Percentiles rank a stretch among this genome's conserved stretches.
Conservation (phyloP, 23 red algal species). For the Gracilaria domingensis region DNA sequence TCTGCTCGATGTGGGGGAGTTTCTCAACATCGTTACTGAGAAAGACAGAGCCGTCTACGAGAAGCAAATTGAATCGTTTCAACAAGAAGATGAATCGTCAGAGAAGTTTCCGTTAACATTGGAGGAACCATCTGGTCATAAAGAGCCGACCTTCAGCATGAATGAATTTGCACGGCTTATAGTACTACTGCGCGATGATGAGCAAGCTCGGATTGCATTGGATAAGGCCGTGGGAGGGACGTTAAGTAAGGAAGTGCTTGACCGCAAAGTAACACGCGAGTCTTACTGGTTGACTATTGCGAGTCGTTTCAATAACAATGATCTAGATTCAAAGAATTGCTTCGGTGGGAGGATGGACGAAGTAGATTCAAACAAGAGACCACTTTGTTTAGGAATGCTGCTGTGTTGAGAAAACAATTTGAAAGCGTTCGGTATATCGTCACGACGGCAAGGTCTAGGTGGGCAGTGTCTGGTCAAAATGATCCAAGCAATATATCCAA, state of each 20-base stretch:
- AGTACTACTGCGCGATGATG: not conserved
- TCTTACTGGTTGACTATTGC: not conserved
- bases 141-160: not conserved
- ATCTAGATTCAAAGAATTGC: not conserved
- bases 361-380: slow-evolving; percentile 13
- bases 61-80: not conserved
- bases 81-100: not conserved
- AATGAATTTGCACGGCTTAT: slow-evolving; percentile 15
- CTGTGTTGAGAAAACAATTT: not conserved
- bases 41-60: not conserved
- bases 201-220: not conserved
- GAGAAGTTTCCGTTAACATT: not conserved
- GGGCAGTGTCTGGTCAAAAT: slow-evolving; percentile 13
- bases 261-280: not conserved
- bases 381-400: not conserved
- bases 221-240: not conserved
- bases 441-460: not conserved
- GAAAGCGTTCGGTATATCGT: not conserved
- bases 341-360: not conserved
- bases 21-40: not conserved
- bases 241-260: not conserved
- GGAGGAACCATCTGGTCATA: not conserved
- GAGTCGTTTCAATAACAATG: not conserved
- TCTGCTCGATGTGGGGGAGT: not conserved
- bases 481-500: not conserved